Percentiles rank a stretch among this genome's conserved stretches.
These are phyloP conservation scores for Codiaeum variegatum DNA, from an alignment of 441 rosid species.

Conservation along the genomic window DNA sequence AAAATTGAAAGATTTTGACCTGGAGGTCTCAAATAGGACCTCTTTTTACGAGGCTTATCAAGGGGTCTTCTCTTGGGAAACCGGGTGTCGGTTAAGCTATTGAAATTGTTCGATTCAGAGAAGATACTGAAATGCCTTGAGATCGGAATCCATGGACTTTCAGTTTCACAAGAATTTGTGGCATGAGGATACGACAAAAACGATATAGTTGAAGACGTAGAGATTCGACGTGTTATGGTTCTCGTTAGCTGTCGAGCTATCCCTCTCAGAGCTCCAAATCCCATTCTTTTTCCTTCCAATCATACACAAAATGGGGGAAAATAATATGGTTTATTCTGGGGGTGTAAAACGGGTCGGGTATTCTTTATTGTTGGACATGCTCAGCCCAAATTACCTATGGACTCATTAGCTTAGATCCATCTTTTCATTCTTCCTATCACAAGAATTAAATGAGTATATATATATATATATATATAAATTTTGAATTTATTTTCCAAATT, in stretches of 20 bases:
- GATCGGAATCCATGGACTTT: constrained; percentile 39
- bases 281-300: constrained; percentile 53
- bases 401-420: no score
- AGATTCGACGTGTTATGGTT: constrained; percentile 33
- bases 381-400: no score
- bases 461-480: no score
- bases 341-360: no score
- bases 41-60: constrained; percentile 65
- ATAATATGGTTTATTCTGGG: no score
- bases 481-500: no score
- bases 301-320: background rate
- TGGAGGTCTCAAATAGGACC: constrained; percentile 56
- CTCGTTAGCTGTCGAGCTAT: constrained; percentile 47
- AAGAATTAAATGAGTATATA: no score
- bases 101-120: constrained; percentile 29
- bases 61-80: constrained; percentile 74
- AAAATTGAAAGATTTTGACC: constrained; percentile 33
- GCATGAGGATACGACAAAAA: constrained; percentile 26
- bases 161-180: constrained; percentile 18
- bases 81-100: constrained; percentile 61
- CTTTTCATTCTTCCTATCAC: no score
- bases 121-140: constrained; percentile 28
- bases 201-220: constrained; percentile 27
- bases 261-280: constrained; percentile 49
- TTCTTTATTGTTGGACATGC: no score